Evolutionary conservation across 148 eudicot genomes (phyloP).

Genomic region (Agrostemma githago): DNA sequence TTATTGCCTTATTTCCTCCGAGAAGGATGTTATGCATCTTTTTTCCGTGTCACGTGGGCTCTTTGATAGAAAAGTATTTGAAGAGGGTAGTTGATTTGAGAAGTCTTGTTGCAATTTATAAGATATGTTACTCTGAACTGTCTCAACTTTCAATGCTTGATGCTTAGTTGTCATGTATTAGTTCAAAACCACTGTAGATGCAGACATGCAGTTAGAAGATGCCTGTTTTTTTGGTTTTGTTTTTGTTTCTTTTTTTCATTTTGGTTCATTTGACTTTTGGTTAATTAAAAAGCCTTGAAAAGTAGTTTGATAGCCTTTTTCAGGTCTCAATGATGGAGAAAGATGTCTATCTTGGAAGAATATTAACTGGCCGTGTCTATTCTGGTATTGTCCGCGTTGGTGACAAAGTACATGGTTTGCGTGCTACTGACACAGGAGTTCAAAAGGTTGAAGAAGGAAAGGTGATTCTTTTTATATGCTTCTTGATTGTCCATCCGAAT

Average conservation of each 20-base stretch:
- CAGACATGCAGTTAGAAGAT: background rate
- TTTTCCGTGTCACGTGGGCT: too few relatives aligned
- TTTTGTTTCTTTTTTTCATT: background rate
- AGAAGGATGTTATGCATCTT: too few relatives aligned
- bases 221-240: background rate
- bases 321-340: slow-evolving; percentile 99
- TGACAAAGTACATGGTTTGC: slow-evolving; percentile 88
- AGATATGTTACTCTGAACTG: too few relatives aligned
- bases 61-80: too few relatives aligned
- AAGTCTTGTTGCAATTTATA: too few relatives aligned
- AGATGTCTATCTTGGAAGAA: slow-evolving; percentile 84
- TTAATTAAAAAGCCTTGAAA: slow-evolving; percentile 38
- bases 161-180: background rate
- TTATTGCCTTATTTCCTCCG: too few relatives aligned
- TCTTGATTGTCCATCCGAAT: background rate
- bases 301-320: slow-evolving; percentile 51
- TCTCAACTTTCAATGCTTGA: too few relatives aligned
- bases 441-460: slow-evolving; percentile 93
- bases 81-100: too few relatives aligned
- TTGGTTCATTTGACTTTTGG: background rate
- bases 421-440: slow-evolving; percentile 52
- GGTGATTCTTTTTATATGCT: slow-evolving; percentile 38
- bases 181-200: background rate
- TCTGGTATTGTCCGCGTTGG: slow-evolving; percentile 79
- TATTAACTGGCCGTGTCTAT: slow-evolving; percentile 80